A percentile compares a stretch with the other conserved stretches of the same genome.
phyloP scores from a whole-genome alignment of 495 filamentous ascomycete genomes.

The Astrocystis sublimbata region DNA sequence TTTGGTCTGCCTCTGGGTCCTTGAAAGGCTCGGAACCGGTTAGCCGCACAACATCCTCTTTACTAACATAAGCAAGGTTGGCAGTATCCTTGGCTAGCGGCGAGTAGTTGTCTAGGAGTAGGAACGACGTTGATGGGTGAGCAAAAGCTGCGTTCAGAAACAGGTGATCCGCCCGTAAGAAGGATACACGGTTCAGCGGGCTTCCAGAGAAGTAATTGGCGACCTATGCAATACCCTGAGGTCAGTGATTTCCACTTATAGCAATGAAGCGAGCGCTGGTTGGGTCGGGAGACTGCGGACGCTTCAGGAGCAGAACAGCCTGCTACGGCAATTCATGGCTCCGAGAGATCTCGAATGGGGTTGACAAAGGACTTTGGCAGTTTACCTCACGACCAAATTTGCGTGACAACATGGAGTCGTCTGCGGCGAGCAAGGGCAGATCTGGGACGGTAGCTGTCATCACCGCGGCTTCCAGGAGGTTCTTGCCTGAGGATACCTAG shows the following conservation, averaged over 20 bases:
- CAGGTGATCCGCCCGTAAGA: slow-evolving; percentile 73
- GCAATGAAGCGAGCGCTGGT: too few relatives aligned
- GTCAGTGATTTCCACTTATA: too few relatives aligned
- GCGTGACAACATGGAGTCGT: slow-evolving; percentile 79
- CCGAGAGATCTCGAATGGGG: too few relatives aligned
- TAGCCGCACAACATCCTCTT: slow-evolving; percentile 65
- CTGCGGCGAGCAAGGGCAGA: slow-evolving; percentile 52
- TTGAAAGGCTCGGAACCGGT: slow-evolving; percentile 71
- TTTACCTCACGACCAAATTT: slow-evolving; percentile 91
- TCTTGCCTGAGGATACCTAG: background rate
- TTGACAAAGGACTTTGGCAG: too few relatives aligned
- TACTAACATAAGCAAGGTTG: slow-evolving; percentile 60
- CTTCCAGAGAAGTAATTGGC: slow-evolving; percentile 93
- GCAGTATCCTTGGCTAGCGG: slow-evolving; percentile 65
- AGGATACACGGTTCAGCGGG: slow-evolving; percentile 68
- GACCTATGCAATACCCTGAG: too few relatives aligned
- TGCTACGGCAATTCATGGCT: too few relatives aligned
- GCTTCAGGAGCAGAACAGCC: too few relatives aligned
- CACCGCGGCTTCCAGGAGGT: background rate
- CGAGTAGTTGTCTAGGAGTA: slow-evolving; percentile 76
- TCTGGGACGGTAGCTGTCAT: slow-evolving; percentile 40
- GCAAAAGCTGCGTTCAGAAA: slow-evolving; percentile 78
- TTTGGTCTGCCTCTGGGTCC: slow-evolving; percentile 68
- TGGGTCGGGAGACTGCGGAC: too few relatives aligned
- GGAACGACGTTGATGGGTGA: slow-evolving; percentile 68